These are phyloP conservation scores for Hymenotorrendiella dingleyae DNA, from an alignment of 2,329 filamentous ascomycete species.

Conservation along the genomic window DNA sequence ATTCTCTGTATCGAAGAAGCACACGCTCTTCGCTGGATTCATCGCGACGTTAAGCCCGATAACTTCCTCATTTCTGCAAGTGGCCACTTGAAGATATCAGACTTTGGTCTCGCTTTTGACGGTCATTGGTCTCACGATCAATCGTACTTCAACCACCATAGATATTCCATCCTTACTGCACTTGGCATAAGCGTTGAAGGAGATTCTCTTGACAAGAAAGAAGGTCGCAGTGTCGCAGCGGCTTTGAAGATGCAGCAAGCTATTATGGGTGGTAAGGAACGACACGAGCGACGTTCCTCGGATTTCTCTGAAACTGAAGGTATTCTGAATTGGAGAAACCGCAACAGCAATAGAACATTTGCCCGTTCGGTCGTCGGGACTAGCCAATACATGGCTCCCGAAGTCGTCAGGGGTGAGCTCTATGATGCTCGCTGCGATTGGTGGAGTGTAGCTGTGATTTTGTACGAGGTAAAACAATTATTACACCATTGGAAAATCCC, in stretches of 20 bases:
- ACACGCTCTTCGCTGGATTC: conserved; percentile 74
- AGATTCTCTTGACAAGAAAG: conserved; percentile 63
- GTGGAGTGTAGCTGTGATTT: conserved; percentile 93
- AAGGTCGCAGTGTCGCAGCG: conserved; percentile 38
- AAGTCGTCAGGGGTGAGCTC: conserved; percentile 72
- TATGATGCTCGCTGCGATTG: conserved; percentile 95
- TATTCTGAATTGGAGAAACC: conserved; percentile 65
- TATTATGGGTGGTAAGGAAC: conserved; percentile 35
- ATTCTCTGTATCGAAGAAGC: conserved; percentile 64
- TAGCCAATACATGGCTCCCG: conserved; percentile 97
- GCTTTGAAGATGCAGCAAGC: conserved; percentile 35
- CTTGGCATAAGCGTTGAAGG: conserved; percentile 69
- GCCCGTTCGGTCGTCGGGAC: conserved; percentile 89
- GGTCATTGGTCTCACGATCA: conserved; percentile 93
- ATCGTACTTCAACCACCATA: conserved; percentile 76
- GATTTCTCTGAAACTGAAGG: conserved; percentile 34
- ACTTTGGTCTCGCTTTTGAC: conserved; percentile 93
- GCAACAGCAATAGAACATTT: conserved; percentile 60
- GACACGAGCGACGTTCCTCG: conserved; percentile 33
- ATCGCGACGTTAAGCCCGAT: conserved; percentile 94
- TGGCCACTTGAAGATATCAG: conserved; percentile 90
- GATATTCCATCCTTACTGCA: conserved; percentile 71
- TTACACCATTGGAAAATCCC: too few species aligned
- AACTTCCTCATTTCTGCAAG: conserved; percentile 89
- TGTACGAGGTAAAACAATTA: conserved; percentile 76